phyloP scores from a whole-genome alignment of 441 rosid species.

The Euphorbia neoarborescens region DNA sequence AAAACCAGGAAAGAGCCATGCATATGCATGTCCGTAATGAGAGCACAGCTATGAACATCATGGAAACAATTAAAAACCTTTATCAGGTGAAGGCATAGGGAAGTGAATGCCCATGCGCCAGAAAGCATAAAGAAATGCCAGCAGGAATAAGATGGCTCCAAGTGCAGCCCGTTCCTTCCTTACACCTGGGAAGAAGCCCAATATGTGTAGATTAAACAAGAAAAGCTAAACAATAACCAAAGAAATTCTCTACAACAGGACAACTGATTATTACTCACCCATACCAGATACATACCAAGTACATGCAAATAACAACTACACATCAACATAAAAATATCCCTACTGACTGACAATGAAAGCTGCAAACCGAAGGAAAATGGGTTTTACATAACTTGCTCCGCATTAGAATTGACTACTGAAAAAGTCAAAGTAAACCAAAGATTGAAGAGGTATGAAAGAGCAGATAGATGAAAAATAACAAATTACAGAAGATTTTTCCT shows the following conservation, averaged over 20 bases:
- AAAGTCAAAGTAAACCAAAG: background rate
- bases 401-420: background rate
- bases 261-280: background rate
- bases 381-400: background rate
- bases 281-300: background rate
- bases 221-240: background rate
- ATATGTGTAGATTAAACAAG: background rate
- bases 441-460: background rate
- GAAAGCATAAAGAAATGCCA: constrained; percentile 87
- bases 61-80: constrained; percentile 39
- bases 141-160: constrained; percentile 82
- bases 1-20: background rate
- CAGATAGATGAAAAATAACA: background rate
- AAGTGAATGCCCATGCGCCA: constrained; percentile 99
- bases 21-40: background rate
- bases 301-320: background rate
- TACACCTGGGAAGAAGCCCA: constrained; percentile 46
- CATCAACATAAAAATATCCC: constrained; percentile 1
- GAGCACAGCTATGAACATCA: background rate
- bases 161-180: constrained; percentile 87
- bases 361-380: background rate
- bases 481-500: background rate
- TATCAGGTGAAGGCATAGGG: constrained; percentile 94
- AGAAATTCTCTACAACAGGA: background rate
- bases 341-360: background rate